These are phyloP conservation scores for Globisporangium apiculatum DNA, from an alignment of 352 stramenopile genomes.

Conservation along the genomic window DNA sequence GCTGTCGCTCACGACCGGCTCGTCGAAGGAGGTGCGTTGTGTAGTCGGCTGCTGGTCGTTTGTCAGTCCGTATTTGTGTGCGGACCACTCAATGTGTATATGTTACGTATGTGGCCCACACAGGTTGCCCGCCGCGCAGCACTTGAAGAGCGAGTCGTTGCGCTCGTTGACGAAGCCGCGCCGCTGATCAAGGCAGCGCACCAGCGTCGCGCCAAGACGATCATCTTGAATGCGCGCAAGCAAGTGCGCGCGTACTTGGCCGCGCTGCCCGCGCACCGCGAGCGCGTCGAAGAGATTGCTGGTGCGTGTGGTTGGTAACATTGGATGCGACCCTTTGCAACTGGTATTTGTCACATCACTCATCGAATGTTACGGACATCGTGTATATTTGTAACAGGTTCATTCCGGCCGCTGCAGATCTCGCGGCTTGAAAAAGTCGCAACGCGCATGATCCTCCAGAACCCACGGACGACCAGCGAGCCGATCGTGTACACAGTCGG, in stretches of 20 bases:
- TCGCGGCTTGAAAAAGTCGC: slow-evolving; percentile 42
- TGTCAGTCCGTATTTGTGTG: too few relatives aligned
- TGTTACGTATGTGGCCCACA: too few relatives aligned
- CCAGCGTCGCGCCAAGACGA: slow-evolving; percentile 16
- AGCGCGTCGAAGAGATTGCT: slow-evolving; percentile 15
- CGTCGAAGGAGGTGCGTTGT: slow-evolving; percentile 10
- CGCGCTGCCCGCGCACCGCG: slow-evolving; percentile 20
- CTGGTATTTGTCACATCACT: too few relatives aligned
- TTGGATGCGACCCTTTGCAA: too few relatives aligned
- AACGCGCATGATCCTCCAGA: slow-evolving; percentile 30
- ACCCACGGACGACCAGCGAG: slow-evolving; percentile 15
- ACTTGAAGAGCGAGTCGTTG: slow-evolving; percentile 23
- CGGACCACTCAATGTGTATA: too few relatives aligned
- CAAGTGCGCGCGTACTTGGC: slow-evolving; percentile 36
- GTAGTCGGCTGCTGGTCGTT: too few relatives aligned
- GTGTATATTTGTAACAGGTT: slow-evolving; percentile 1
- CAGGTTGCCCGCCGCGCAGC: slow-evolving; percentile 13
- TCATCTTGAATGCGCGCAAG: slow-evolving; percentile 30
- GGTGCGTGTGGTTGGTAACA: not conserved
- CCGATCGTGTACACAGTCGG: slow-evolving; percentile 34
- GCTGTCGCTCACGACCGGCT: slow-evolving; percentile 20
- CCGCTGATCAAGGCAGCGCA: slow-evolving; percentile 31
- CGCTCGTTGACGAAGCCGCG: slow-evolving; percentile 33
- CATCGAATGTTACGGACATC: not conserved
- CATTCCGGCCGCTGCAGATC: slow-evolving; percentile 19